phyloP scores from a whole-genome alignment of 176 grass and related monocot species.

The Triticum urartu region DNA sequence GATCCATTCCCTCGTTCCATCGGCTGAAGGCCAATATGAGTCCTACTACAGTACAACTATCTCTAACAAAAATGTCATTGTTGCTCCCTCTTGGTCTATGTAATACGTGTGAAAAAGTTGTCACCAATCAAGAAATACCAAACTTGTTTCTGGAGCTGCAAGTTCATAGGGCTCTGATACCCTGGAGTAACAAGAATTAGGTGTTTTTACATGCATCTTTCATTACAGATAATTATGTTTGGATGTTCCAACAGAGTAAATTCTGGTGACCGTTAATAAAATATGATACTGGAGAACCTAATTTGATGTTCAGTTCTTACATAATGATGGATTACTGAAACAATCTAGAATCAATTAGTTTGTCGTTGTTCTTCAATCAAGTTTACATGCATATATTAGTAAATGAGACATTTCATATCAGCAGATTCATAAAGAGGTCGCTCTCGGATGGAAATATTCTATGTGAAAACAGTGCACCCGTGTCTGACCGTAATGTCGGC shows the following conservation, averaged over 20 bases:
- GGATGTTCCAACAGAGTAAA: background rate
- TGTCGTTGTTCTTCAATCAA: constrained; percentile 9
- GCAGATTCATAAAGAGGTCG: constrained; percentile 89
- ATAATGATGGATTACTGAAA: background rate
- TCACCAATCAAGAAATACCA: background rate
- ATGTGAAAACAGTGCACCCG: constrained; percentile 49
- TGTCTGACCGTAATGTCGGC: constrained; percentile 42
- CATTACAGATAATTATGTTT: background rate
- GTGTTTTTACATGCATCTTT: background rate
- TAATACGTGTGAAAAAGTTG: background rate
- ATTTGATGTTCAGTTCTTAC: background rate
- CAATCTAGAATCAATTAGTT: background rate
- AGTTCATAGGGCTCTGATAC: background rate
- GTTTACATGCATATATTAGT: background rate
- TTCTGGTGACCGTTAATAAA: background rate
- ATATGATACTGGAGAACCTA: background rate
- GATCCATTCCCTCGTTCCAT: constrained; percentile 6
- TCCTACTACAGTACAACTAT: background rate
- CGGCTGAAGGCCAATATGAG: background rate
- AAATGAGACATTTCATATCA: constrained; percentile 16
- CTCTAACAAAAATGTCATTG: background rate
- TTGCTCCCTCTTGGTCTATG: background rate
- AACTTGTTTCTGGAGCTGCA: too few species aligned
- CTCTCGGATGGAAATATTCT: constrained; percentile 90
- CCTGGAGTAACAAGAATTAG: background rate